Percentiles rank a stretch among this genome's conserved stretches.
phyloP scores from a whole-genome alignment of 2,329 filamentous ascomycete species.

The Alternaria sp. region DNA sequence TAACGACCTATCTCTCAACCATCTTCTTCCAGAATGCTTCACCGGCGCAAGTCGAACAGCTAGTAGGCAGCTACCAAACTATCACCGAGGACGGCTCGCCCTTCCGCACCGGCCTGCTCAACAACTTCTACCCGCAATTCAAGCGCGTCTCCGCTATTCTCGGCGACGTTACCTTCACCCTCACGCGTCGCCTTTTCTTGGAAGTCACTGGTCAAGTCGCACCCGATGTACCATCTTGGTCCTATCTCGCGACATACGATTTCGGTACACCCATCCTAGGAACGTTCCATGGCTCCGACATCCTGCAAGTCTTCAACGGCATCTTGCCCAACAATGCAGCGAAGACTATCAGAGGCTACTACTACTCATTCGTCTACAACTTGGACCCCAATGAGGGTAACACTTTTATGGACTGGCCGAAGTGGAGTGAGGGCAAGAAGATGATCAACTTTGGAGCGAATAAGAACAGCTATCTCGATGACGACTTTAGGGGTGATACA shows the following conservation, averaged over 20 bases:
- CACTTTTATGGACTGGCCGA: constrained; percentile 57
- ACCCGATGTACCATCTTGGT: constrained; percentile 71
- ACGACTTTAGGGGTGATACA: constrained; percentile 57
- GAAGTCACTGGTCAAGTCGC: constrained; percentile 53
- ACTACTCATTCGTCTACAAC: constrained; percentile 73
- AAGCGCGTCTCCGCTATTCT: constrained; percentile 78
- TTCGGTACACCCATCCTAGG: constrained; percentile 74
- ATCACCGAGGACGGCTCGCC: constrained; percentile 68
- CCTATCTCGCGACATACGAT: constrained; percentile 75
- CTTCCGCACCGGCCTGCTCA: constrained; percentile 71
- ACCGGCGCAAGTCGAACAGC: constrained; percentile 56
- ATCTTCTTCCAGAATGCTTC: constrained; percentile 67
- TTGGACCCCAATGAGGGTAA: constrained; percentile 70
- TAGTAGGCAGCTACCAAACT: constrained; percentile 70
- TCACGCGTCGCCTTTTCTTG: constrained; percentile 72
- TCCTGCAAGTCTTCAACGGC: constrained; percentile 73
- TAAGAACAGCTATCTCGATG: constrained; percentile 48
- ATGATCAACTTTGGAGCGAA: constrained; percentile 58
- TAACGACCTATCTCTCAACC: constrained; percentile 67
- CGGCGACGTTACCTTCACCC: constrained; percentile 76
- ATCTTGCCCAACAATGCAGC: constrained; percentile 68
- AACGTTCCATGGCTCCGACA: constrained; percentile 75
- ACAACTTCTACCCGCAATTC: constrained; percentile 77
- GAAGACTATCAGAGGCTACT: constrained; percentile 69
- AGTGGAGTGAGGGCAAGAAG: constrained; percentile 58